phyloP scores from a whole-genome alignment of 78 protist species.

The slime mould (Dictyostelium discoideum) region DNA sequence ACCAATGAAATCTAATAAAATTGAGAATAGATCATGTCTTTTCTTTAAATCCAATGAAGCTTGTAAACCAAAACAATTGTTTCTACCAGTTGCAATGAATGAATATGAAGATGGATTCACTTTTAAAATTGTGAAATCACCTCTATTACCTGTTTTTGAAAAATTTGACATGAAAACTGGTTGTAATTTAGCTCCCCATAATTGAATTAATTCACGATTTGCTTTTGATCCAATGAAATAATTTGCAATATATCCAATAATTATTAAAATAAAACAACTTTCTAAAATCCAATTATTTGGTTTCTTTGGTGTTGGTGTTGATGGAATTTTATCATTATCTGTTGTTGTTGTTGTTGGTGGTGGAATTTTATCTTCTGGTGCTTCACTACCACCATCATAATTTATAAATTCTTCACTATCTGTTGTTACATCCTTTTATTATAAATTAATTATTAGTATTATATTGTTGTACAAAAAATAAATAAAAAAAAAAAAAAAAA shows the following conservation, averaged over 20 bases:
- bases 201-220: conserved; percentile 26
- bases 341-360: neutral
- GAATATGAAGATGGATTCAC: conserved; percentile 41
- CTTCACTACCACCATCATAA: conserved; percentile 22
- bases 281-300: conserved; percentile 42
- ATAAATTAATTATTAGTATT: no score
- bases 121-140: conserved; percentile 25
- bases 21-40: conserved; percentile 54
- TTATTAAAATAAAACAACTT: conserved; percentile 22
- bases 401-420: conserved; percentile 13
- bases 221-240: conserved; percentile 41
- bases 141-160: conserved; percentile 30
- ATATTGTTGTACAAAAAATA: no score
- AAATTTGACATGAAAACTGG: conserved; percentile 21
- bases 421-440: neutral
- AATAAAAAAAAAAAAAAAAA: no score
- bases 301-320: neutral
- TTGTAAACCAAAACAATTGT: conserved; percentile 52
- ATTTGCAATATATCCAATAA: conserved; percentile 12
- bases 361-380: neutral
- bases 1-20: conserved; percentile 34
- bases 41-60: conserved; percentile 41
- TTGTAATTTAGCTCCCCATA: conserved; percentile 44
- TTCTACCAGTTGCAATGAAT: conserved; percentile 49
- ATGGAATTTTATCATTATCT: neutral